These are phyloP conservation scores for Talaromyces stipitatus DNA, from an alignment of 495 filamentous ascomycete species.

Conservation along the genomic window DNA sequence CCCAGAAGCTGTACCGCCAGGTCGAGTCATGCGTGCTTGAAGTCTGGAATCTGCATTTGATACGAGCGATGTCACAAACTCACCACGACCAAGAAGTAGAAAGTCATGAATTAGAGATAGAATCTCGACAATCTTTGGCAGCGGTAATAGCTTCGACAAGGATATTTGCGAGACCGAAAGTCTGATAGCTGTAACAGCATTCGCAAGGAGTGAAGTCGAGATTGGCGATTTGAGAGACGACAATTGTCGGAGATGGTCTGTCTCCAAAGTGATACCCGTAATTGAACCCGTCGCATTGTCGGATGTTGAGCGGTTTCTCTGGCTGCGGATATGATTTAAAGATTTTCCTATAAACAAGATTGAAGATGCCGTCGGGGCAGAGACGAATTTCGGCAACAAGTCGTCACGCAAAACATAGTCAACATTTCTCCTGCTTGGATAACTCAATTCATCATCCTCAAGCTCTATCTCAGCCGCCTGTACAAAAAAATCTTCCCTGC, in stretches of 20 bases:
- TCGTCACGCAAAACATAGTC: conserved; percentile 47
- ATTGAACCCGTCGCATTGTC: conserved; percentile 32
- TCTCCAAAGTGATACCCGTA: conserved; percentile 56
- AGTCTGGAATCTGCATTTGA: conserved; percentile 61
- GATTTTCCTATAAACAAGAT: conserved; percentile 89
- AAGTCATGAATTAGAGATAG: conserved; percentile 76
- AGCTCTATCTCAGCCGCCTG: conserved; percentile 28
- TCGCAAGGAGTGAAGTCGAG: conserved; percentile 57
- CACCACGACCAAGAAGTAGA: conserved; percentile 78
- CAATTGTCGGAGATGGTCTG: conserved; percentile 66
- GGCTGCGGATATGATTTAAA: conserved; percentile 66
- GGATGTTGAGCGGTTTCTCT: conserved; percentile 28
- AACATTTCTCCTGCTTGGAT: conserved; percentile 11
- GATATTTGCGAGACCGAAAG: conserved; percentile 74
- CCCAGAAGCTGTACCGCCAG: conserved; percentile 17
- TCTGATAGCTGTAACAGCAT: conserved; percentile 66
- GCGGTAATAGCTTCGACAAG: conserved; percentile 70
- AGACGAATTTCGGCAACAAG: conserved; percentile 73
- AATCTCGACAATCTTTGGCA: conserved; percentile 65
- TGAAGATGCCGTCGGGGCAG: conserved; percentile 63
- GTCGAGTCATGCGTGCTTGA: conserved; percentile 12
- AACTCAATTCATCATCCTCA: conserved; percentile 29
- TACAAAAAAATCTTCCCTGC: conserved; percentile 76
- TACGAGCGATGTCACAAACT: conserved; percentile 82
- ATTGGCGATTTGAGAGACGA: conserved; percentile 65